Percentiles rank a stretch among this genome's conserved stretches.
These are phyloP conservation scores for Meyerozyma athensensis DNA, from an alignment of 1,139 yeast genomes.

Conservation along the genomic window DNA sequence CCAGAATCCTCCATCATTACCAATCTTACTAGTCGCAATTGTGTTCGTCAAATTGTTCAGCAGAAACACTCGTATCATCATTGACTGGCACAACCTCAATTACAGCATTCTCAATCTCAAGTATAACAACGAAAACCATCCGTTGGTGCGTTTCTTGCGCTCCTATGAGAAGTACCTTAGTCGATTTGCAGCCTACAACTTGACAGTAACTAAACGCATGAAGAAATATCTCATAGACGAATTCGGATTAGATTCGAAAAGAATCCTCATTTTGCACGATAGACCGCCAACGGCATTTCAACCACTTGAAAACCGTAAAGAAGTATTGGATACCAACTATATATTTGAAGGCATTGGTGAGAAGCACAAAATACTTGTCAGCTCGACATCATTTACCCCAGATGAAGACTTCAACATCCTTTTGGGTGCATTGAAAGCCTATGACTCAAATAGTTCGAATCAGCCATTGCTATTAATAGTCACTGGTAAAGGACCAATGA, in stretches of 20 bases:
- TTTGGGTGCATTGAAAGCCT: conserved; percentile 59
- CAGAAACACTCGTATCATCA: conserved; percentile 58
- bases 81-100: conserved; percentile 97
- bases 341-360: conserved; percentile 34
- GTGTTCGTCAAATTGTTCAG: conserved; percentile 50
- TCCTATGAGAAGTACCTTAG: conserved; percentile 58
- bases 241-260: conserved; percentile 40
- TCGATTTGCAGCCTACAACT: conserved; percentile 57
- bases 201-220: conserved; percentile 81
- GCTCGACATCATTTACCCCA: conserved; percentile 92
- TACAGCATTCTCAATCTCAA: conserved; percentile 75
- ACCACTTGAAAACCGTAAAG: conserved; percentile 34
- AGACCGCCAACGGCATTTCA: conserved; percentile 68
- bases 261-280: conserved; percentile 56
- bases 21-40: conserved; percentile 63
- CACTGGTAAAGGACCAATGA: conserved; percentile 94
- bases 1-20: conserved; percentile 94
- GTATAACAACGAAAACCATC: conserved; percentile 49
- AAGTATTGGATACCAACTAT: conserved; percentile 33
- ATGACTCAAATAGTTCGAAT: conserved; percentile 36
- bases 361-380: conserved; percentile 60
- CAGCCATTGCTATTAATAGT: conserved; percentile 64
- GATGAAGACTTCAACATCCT: conserved; percentile 83
- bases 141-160: conserved; percentile 57
- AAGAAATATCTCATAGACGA: conserved; percentile 51